phyloP scores from a whole-genome alignment of 2,329 filamentous ascomycete species.

The Pseudogymnoascus sp. region DNA sequence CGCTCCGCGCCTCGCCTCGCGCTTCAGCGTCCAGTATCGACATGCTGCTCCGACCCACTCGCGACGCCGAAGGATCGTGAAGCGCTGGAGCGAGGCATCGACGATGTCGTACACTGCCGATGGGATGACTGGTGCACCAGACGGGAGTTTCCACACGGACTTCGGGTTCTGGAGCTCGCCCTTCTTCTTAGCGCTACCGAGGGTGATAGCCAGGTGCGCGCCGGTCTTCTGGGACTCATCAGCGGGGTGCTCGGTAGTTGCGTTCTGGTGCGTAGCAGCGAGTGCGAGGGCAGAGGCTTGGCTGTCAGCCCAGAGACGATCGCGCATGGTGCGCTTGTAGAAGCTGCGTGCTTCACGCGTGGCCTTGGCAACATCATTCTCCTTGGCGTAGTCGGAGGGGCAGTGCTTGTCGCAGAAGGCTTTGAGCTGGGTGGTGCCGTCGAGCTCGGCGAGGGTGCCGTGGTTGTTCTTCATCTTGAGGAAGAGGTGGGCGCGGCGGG shows the following conservation, averaged over 20 bases:
- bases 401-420: constrained; percentile 96
- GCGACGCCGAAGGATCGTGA: constrained; percentile 75
- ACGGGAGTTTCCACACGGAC: constrained; percentile 82
- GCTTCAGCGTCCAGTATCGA: constrained; percentile 95
- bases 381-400: constrained; percentile 76
- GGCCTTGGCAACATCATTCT: constrained; percentile 73
- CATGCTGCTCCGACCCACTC: constrained; percentile 90
- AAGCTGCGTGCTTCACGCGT: constrained; percentile 78
- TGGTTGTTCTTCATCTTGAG: constrained; percentile 95
- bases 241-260: constrained; percentile 57
- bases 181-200: constrained; percentile 67
- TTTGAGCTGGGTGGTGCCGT: constrained; percentile 76
- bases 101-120: constrained; percentile 81
- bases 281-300: constrained; percentile 74
- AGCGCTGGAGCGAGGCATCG: constrained; percentile 72
- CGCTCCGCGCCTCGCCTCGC: constrained; percentile 83
- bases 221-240: constrained; percentile 81
- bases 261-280: constrained; percentile 61
- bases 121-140: constrained; percentile 89
- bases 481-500: constrained; percentile 76
- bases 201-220: constrained; percentile 66
- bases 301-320: constrained; percentile 84
- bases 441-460: constrained; percentile 65
- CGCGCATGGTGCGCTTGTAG: constrained; percentile 83
- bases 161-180: constrained; percentile 54